Percentiles rank a stretch among this genome's conserved stretches.
phyloP scores from a whole-genome alignment of 2,329 filamentous ascomycete species.

The Nothopassalora personata region DNA sequence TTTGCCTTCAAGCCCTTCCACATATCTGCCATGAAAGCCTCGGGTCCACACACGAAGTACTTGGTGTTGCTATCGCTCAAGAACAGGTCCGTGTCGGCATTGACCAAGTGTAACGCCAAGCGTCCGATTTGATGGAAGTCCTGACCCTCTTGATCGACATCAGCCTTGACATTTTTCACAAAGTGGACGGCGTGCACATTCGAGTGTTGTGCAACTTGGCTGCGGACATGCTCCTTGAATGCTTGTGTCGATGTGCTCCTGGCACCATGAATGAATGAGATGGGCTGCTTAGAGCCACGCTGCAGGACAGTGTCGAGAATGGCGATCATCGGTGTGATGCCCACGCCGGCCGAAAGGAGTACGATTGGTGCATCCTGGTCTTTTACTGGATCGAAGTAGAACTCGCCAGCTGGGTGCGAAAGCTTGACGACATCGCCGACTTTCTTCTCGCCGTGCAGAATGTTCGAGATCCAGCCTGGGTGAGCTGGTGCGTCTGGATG shows the following conservation, averaged over 20 bases:
- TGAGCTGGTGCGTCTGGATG: conserved; percentile 46
- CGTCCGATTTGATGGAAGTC: conserved; percentile 58
- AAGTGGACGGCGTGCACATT: conserved; percentile 55
- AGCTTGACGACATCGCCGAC: conserved; percentile 60
- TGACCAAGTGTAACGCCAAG: conserved; percentile 47
- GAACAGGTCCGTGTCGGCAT: conserved; percentile 50
- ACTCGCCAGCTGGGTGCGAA: conserved; percentile 58
- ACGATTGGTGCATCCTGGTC: conserved; percentile 52
- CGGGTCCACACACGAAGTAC: conserved; percentile 70
- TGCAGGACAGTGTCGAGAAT: conserved; percentile 56
- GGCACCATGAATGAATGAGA: conserved; percentile 61
- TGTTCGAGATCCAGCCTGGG: conserved; percentile 64
- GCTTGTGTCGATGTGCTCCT: conserved; percentile 49
- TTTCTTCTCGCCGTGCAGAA: conserved; percentile 58
- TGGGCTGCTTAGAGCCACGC: conserved; percentile 38
- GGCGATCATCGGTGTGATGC: conserved; percentile 60
- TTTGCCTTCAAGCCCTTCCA: conserved; percentile 48
- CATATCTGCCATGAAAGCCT: conserved; percentile 61
- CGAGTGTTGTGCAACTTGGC: conserved; percentile 39
- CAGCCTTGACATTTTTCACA: conserved; percentile 46
- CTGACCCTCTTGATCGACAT: conserved; percentile 45
- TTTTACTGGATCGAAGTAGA: conserved; percentile 53
- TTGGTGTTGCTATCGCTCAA: conserved; percentile 50
- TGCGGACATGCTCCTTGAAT: conserved; percentile 50
- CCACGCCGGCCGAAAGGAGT: conserved; percentile 63